Conservation (phyloP, 371 early-diverging fungal species). For the Syncephalastrum racemosum region DNA sequence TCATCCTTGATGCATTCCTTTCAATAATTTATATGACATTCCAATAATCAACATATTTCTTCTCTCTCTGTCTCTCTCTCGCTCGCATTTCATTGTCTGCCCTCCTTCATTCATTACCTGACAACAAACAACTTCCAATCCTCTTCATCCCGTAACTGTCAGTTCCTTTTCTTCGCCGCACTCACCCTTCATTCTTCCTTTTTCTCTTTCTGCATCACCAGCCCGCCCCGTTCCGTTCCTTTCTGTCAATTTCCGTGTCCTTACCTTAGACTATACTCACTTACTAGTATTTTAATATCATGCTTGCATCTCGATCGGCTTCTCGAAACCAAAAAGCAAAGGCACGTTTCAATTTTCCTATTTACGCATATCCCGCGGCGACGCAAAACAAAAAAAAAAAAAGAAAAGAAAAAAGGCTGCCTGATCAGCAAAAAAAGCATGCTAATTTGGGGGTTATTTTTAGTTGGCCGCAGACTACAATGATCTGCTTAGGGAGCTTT, state of each 20-base stretch:
- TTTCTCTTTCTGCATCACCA: not conserved
- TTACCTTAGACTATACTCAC: too few relatives aligned
- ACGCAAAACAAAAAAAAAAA: conserved; percentile 7
- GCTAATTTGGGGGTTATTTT: not conserved
- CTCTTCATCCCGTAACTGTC: not conserved
- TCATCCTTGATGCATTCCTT: conserved; percentile 14
- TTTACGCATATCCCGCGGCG: too few relatives aligned
- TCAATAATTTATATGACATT: conserved; percentile 8
- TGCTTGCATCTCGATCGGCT: conserved; percentile 12
- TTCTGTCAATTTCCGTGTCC: conserved; percentile 4
- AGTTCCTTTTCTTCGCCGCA: not conserved
- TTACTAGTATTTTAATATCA: conserved; percentile 2
- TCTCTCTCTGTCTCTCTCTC: too few relatives aligned
- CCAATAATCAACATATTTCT: conserved; percentile 5
- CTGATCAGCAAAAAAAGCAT: conserved; percentile 8
- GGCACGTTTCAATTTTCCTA: conserved; percentile 2
- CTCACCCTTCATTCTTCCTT: not conserved
- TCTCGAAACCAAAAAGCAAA: conserved; percentile 18
- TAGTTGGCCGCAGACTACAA: conserved; percentile 23
- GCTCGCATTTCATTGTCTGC: conserved; percentile 8
- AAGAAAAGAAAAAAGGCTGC: conserved; percentile 1
- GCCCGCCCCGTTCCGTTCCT: conserved; percentile 19
- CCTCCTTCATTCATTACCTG: conserved; percentile 4
- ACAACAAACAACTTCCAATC: not conserved
- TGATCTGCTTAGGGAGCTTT: conserved; percentile 16